phyloP scores from a whole-genome alignment of 2,329 filamentous ascomycete genomes.

The Fusarium sp. region DNA sequence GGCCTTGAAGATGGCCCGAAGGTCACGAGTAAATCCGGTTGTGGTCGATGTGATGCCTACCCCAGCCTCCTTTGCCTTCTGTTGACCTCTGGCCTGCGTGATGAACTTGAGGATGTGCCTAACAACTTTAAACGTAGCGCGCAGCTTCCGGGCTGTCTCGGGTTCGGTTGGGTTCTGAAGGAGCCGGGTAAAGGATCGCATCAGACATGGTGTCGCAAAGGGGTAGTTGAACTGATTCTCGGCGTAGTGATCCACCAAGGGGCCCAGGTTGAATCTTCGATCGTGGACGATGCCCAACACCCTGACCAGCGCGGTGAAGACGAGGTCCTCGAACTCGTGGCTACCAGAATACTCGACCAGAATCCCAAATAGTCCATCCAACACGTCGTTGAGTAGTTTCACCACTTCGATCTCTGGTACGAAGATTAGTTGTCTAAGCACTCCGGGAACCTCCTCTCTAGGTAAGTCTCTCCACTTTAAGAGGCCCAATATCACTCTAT shows the following conservation, averaged over 20 bases:
- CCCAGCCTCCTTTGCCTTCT: slow-evolving; percentile 87
- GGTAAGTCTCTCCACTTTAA: slow-evolving; percentile 86
- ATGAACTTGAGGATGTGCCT: slow-evolving; percentile 95
- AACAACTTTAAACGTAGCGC: slow-evolving; percentile 94
- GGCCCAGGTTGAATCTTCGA: slow-evolving; percentile 89
- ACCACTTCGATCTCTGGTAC: slow-evolving; percentile 98
- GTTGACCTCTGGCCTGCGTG: slow-evolving; percentile 86
- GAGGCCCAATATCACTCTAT: slow-evolving; percentile 85
- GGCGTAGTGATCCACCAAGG: slow-evolving; percentile 91
- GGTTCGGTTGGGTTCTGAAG: slow-evolving; percentile 86
- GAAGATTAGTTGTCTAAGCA: slow-evolving; percentile 88
- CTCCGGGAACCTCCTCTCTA: slow-evolving; percentile 76
- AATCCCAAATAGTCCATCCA: slow-evolving; percentile 91
- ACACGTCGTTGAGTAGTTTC: slow-evolving; percentile 89
- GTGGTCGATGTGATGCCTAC: slow-evolving; percentile 85
- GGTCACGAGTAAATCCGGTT: slow-evolving; percentile 81
- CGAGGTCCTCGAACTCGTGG: slow-evolving; percentile 90
- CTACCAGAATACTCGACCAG: slow-evolving; percentile 91
- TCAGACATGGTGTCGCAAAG: slow-evolving; percentile 88
- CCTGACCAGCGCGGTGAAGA: slow-evolving; percentile 90
- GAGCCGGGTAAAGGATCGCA: slow-evolving; percentile 87
- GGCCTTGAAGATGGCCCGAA: slow-evolving; percentile 89
- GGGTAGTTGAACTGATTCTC: slow-evolving; percentile 92
- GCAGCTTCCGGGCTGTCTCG: slow-evolving; percentile 84
- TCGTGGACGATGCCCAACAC: slow-evolving; percentile 95